These are phyloP conservation scores for Colletotrichum scovillei DNA, from an alignment of 2,329 filamentous ascomycete species.

Conservation along the genomic window DNA sequence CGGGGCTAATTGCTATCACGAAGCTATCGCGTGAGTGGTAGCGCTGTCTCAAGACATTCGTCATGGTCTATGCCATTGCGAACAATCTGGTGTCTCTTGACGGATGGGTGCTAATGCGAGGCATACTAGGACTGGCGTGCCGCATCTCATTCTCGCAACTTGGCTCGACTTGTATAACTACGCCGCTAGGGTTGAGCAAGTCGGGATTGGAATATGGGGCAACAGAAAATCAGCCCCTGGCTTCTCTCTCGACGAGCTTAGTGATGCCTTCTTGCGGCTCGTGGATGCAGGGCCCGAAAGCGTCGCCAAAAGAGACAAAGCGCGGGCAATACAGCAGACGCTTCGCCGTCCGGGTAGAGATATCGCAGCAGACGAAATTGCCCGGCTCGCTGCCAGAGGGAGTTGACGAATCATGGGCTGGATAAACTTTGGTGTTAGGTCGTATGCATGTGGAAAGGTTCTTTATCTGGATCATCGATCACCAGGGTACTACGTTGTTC, in stretches of 20 bases:
- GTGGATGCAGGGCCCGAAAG: conserved; percentile 31
- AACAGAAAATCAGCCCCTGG: conserved; percentile 48
- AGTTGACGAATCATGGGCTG: too few species aligned
- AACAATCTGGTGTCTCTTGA: neutral
- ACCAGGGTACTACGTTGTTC: too few species aligned
- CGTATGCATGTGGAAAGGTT: too few species aligned
- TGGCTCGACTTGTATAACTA: conserved; percentile 61
- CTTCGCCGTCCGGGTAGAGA: conserved; percentile 24
- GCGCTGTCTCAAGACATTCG: too few species aligned
- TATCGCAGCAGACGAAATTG: conserved; percentile 23
- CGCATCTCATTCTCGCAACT: conserved; percentile 57
- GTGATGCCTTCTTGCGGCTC: conserved; percentile 40
- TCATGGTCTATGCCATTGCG: too few species aligned
- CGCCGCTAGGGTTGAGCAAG: conserved; percentile 53
- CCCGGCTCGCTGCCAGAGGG: neutral
- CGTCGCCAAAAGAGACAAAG: conserved; percentile 35
- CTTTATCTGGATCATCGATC: too few species aligned
- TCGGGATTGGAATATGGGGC: conserved; percentile 55
- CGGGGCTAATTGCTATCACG: conserved; percentile 54
- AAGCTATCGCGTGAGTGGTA: conserved; percentile 52
- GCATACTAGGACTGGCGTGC: conserved; percentile 50
- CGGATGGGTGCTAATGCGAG: neutral
- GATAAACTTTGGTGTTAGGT: too few species aligned
- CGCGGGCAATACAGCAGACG: conserved; percentile 34
- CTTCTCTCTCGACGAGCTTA: conserved; percentile 42